Percentiles rank a stretch among this genome's conserved stretches.
Evolutionary conservation across 805 yeast species (phyloP).

Genomic region (Candida odintsovae): DNA sequence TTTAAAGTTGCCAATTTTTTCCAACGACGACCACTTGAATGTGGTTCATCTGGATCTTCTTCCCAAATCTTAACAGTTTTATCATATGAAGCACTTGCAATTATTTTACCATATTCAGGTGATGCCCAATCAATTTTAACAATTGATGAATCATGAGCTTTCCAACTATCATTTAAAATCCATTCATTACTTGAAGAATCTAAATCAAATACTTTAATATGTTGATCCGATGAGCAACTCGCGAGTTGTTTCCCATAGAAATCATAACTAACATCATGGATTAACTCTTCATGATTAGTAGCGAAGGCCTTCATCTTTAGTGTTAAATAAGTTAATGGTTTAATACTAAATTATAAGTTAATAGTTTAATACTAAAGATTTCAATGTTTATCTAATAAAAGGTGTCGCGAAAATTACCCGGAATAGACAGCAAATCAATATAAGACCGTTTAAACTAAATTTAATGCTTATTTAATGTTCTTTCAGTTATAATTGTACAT

Average conservation of each 20-base stretch:
- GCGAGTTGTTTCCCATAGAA: slow-evolving; percentile 91
- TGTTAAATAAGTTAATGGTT: too few relatives aligned
- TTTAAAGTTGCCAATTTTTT: slow-evolving; percentile 65
- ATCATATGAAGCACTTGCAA: slow-evolving; percentile 88
- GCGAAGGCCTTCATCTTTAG: slow-evolving; percentile 61
- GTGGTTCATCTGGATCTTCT: slow-evolving; percentile 73
- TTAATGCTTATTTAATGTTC: too few relatives aligned
- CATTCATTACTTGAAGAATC: slow-evolving; percentile 65
- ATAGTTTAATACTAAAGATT: too few relatives aligned
- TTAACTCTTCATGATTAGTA: slow-evolving; percentile 89
- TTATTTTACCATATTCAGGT: slow-evolving; percentile 84
- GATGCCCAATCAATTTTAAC: slow-evolving; percentile 87
- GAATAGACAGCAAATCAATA: too few relatives aligned
- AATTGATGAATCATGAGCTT: slow-evolving; percentile 88
- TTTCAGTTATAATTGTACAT: too few relatives aligned
- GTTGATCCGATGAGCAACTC: slow-evolving; percentile 93
- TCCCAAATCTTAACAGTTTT: slow-evolving; percentile 88
- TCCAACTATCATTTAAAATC: slow-evolving; percentile 86
- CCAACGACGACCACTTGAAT: slow-evolving; percentile 84
- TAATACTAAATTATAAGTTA: too few relatives aligned
- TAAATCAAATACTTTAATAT: slow-evolving; percentile 80
- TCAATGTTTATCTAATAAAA: too few relatives aligned
- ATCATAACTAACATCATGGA: slow-evolving; percentile 87
- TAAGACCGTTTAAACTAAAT: too few relatives aligned
- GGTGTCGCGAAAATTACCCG: not conserved